Percentiles rank a stretch among this genome's conserved stretches.
Evolutionary conservation across 352 stramenopile species (phyloP).

Genomic region (Phytophthora pluvialis): DNA sequence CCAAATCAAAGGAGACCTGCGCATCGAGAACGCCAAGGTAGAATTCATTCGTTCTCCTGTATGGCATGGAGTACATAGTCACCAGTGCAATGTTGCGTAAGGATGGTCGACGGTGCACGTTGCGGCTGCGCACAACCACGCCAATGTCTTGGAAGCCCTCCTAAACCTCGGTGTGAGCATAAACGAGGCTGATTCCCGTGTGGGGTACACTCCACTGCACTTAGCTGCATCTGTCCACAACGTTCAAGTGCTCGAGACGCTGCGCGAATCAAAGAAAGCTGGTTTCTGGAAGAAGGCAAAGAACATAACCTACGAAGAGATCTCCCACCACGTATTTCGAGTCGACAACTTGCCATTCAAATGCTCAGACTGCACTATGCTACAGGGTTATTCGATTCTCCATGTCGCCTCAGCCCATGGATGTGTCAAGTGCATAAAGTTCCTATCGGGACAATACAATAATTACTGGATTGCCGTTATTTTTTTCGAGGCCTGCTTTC

Average conservation of each 20-base stretch:
- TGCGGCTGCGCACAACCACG: conserved; percentile 62
- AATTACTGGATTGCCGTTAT: too few relatives aligned
- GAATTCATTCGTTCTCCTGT: too few relatives aligned
- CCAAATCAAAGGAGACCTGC: conserved; percentile 66
- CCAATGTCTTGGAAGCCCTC: conserved; percentile 52
- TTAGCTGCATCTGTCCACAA: conserved; percentile 63
- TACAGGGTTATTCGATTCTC: conserved; percentile 60
- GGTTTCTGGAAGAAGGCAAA: conserved; percentile 55
- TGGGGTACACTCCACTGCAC: conserved; percentile 71
- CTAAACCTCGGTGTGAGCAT: conserved; percentile 52
- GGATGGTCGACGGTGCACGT: conserved; percentile 70
- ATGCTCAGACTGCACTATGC: too few relatives aligned
- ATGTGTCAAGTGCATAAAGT: conserved; percentile 53
- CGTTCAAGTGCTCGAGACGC: conserved; percentile 50
- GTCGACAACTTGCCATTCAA: too few relatives aligned
- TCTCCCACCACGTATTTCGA: too few relatives aligned
- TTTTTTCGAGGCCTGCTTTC: too few relatives aligned
- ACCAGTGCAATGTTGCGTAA: too few relatives aligned
- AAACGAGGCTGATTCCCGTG: conserved; percentile 44
- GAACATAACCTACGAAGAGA: too few relatives aligned
- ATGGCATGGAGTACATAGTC: too few relatives aligned
- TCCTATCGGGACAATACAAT: conserved; percentile 43
- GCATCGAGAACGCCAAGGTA: conserved; percentile 71
- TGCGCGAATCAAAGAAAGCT: conserved; percentile 46
- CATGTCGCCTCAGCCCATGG: conserved; percentile 60